Percentiles rank a stretch among this genome's conserved stretches.
phyloP scores from a whole-genome alignment of 2,329 filamentous ascomycete genomes.

The Gnomoniopsis sp. region DNA sequence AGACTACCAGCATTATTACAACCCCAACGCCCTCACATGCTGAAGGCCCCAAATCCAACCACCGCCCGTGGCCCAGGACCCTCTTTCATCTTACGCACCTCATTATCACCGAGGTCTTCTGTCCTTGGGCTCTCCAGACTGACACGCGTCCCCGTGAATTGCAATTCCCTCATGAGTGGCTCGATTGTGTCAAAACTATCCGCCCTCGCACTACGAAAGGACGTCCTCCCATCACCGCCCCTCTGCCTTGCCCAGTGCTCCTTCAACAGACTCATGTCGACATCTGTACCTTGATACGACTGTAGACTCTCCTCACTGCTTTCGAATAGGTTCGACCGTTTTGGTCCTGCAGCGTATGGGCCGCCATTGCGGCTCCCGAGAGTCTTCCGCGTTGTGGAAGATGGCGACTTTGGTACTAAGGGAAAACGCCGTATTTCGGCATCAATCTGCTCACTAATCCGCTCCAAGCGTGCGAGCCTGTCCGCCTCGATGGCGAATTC shows the following conservation, averaged over 20 bases:
- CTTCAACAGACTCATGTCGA: not conserved
- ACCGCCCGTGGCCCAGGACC: constrained; percentile 12
- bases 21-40: not conserved
- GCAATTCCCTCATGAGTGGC: constrained; percentile 43
- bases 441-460: constrained; percentile 1
- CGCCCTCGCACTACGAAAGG: not conserved
- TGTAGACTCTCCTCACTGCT: not conserved
- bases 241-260: not conserved
- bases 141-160: constrained; percentile 22
- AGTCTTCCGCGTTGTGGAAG: not conserved
- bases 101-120: constrained; percentile 10
- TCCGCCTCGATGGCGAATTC: constrained; percentile 1
- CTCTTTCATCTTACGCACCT: constrained; percentile 12
- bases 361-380: not conserved
- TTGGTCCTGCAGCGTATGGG: not conserved
- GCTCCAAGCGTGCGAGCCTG: constrained; percentile 7
- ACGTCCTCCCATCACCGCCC: not conserved
- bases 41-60: constrained; percentile 15
- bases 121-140: constrained; percentile 9
- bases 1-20: not conserved
- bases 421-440: not conserved
- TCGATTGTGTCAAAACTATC: constrained; percentile 39
- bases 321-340: not conserved
- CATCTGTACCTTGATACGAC: not conserved
- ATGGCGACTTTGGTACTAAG: not conserved